Percentiles rank a stretch among this genome's conserved stretches.
Conservation (phyloP, 2,329 filamentous ascomycete genomes). For the Cordyceps javanica region DNA sequence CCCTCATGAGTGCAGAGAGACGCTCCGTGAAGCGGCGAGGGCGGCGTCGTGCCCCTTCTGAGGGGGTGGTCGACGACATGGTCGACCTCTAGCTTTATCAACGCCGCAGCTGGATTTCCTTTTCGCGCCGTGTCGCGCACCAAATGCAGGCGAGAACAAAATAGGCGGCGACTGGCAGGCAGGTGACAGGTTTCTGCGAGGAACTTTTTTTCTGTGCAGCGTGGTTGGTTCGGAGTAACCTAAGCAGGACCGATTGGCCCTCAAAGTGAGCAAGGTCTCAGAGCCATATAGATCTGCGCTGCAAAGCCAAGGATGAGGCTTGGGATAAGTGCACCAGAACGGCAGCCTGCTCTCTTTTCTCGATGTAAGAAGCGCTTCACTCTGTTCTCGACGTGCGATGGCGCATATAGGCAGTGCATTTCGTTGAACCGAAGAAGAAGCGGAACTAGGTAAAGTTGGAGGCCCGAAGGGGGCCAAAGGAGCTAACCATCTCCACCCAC, state of each 20-base stretch:
- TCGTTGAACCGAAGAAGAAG: not conserved
- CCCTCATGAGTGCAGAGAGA: not conserved
- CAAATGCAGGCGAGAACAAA: not conserved
- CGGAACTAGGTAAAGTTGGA: not conserved
- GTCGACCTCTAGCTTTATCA: not conserved
- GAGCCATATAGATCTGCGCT: not conserved
- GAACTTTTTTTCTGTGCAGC: not conserved
- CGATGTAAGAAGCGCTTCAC: not conserved
- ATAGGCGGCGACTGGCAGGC: not conserved
- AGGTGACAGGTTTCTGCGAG: not conserved
- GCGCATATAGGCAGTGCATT: not conserved
- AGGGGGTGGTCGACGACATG: not conserved
- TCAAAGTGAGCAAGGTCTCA: not conserved
- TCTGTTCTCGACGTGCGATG: not conserved
- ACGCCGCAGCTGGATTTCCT: not conserved
- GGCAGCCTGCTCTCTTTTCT: not conserved
- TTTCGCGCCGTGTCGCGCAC: not conserved
- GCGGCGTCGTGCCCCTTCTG: not conserved
- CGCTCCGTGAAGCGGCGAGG: constrained; percentile 2
- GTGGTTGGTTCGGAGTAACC: not conserved
- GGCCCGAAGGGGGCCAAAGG: not conserved
- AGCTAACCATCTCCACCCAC: not conserved
- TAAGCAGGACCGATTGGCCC: not conserved
- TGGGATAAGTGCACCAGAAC: not conserved
- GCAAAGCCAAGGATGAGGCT: not conserved